Evolutionary conservation across 164 flowering plant species (phyloP), one percentile per base, ranked within the genome.

Genomic region (Annona cherimola): DNA sequence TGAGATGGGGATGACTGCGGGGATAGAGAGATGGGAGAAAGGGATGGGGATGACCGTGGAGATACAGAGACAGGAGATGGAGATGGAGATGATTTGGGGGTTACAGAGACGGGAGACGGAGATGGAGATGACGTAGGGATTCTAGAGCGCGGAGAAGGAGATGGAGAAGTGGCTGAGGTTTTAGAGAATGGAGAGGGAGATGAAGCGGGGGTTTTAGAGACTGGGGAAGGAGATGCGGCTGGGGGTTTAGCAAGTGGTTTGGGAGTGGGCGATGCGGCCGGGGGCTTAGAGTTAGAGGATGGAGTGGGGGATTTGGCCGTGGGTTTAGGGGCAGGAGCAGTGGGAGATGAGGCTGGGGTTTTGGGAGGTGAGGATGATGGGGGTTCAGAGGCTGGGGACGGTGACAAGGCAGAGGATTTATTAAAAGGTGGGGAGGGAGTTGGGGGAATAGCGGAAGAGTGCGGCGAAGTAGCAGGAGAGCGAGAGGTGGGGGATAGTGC

Each of bases 301-400:
- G 57, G 57, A 16, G 59, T 7, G 18, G 54, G 1, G 1, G 70
- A 45, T 0, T 61, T 12, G 0, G 69, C 5, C 1, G 55, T 8
- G 12, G 69, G 43, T 43, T 54, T 6, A 3, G 71, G 16, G 11
- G 71, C 43, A 20, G 62, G 39, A 12, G 44, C 18, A 4, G 60
- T 61, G n/a, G 69, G 57, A 16, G 57, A 50, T 9, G n/a, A 1
- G 55, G 16, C 42, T 44, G n/a, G 4, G 5, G 35, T 16, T 16
- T 54, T 54, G 45, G 69, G 45, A 8, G 69, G 69, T 18, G 69
- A n/a, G 1, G 69, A 44, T 16, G 69, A 26, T 16, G 69, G 69
- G 55, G 69, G 16, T 16, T 43, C 18, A 4, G 54, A 43, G 12
- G 16, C 7, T 6, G 67, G 67, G 16, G 67, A 64, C 9, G 67